Evolutionary conservation across 2,329 filamentous ascomycete species (phyloP).

Genomic region (Fusarium paranaense): DNA sequence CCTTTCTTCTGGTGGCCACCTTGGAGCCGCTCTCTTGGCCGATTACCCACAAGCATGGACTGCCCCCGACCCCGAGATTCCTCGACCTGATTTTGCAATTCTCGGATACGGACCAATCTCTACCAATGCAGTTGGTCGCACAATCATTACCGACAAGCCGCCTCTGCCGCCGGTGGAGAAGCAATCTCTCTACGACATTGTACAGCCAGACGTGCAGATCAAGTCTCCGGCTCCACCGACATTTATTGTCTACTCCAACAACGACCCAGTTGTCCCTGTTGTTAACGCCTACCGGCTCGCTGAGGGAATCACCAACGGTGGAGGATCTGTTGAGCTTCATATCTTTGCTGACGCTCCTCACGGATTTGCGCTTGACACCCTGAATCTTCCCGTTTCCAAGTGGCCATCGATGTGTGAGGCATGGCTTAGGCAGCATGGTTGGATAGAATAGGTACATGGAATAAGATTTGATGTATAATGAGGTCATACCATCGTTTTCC

Average conservation of each 20-base stretch:
- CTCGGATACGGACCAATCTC: slow-evolving; percentile 39
- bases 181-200: slow-evolving; percentile 30
- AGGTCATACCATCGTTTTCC: too few species aligned
- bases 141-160: slow-evolving; percentile 35
- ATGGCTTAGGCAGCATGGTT: slow-evolving; percentile 31
- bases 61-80: slow-evolving; percentile 23
- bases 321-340: slow-evolving; percentile 35
- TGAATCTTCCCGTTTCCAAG: slow-evolving; percentile 28
- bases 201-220: slow-evolving; percentile 37
- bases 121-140: slow-evolving; percentile 34
- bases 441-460: slow-evolving; percentile 22
- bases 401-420: slow-evolving; percentile 38
- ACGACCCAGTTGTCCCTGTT: slow-evolving; percentile 36
- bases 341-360: slow-evolving; percentile 40
- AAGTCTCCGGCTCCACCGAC: slow-evolving; percentile 19
- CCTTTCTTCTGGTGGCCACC: slow-evolving; percentile 38
- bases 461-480: too few species aligned
- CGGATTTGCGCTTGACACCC: slow-evolving; percentile 35
- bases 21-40: slow-evolving; percentile 35
- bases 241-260: slow-evolving; percentile 41
- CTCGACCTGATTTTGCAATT: slow-evolving; percentile 26
- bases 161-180: slow-evolving; percentile 35
- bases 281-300: slow-evolving; percentile 37
- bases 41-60: slow-evolving; percentile 35
- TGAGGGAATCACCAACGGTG: slow-evolving; percentile 16